phyloP scores from a whole-genome alignment of 169 alveolate genomes.

The Eimeria acervulina region DNA sequence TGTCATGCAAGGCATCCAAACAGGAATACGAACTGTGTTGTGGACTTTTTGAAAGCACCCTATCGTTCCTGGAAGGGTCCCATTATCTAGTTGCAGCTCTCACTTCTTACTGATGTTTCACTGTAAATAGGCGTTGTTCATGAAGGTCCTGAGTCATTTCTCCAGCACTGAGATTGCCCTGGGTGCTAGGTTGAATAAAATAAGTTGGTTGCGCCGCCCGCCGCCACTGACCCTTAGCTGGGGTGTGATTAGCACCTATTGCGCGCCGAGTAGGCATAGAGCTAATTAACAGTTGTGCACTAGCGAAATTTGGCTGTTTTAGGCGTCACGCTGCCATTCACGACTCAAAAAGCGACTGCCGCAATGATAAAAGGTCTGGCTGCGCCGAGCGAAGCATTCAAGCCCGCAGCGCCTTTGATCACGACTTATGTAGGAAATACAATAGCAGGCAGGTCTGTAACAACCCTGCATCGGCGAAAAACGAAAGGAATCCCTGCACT shows the following conservation, averaged over 20 bases:
- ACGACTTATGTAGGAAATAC: background rate
- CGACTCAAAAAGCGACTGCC: background rate
- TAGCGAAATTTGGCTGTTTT: background rate
- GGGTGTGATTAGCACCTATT: background rate
- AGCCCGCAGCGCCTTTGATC: background rate
- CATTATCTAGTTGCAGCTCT: background rate
- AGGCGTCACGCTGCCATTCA: background rate
- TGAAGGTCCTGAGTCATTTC: background rate
- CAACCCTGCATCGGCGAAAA: background rate
- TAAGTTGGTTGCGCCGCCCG: background rate
- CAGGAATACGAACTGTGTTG: background rate
- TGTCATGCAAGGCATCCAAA: background rate
- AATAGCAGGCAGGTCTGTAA: background rate
- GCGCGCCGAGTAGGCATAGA: background rate
- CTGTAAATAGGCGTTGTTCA: background rate
- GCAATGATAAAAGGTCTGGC: background rate
- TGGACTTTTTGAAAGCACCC: background rate
- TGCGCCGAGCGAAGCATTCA: background rate
- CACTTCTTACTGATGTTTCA: too few species aligned
- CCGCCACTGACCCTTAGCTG: background rate
- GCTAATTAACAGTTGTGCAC: background rate
- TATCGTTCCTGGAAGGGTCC: background rate
- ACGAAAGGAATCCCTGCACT: slow-evolving; percentile 63
- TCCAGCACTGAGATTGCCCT: background rate
- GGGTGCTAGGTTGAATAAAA: background rate